These are phyloP conservation scores for Rhodotorula babjevae DNA, from an alignment of 768 basidiomycete species.

Conservation along the genomic window DNA sequence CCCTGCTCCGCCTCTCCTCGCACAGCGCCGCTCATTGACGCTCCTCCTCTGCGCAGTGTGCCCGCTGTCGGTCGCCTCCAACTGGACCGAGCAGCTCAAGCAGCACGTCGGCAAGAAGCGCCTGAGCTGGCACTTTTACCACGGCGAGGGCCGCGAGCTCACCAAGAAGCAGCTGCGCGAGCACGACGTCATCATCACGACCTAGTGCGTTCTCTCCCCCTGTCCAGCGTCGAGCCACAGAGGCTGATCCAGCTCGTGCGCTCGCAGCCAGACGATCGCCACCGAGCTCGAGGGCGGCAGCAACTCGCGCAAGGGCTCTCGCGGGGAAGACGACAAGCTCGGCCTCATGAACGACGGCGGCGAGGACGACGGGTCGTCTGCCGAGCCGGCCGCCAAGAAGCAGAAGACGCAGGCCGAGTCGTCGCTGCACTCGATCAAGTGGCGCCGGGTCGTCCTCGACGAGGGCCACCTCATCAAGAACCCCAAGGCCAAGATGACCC, in stretches of 20 bases:
- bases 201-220: slow-evolving; percentile 45
- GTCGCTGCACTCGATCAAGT: slow-evolving; percentile 63
- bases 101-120: slow-evolving; percentile 38
- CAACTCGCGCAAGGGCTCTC: slow-evolving; percentile 48
- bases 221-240: neutral
- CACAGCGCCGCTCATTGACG: neutral
- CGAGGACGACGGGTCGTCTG: too few relatives aligned
- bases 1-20: neutral
- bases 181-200: slow-evolving; percentile 76
- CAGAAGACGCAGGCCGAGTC: slow-evolving; percentile 46
- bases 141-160: slow-evolving; percentile 59
- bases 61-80: slow-evolving; percentile 77
- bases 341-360: neutral
- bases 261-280: slow-evolving; percentile 34
- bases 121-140: slow-evolving; percentile 57
- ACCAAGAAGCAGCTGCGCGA: slow-evolving; percentile 59
- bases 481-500: slow-evolving; percentile 75
- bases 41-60: slow-evolving; percentile 54
- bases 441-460: slow-evolving; percentile 85
- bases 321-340: neutral
- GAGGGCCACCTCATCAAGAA: slow-evolving; percentile 87
- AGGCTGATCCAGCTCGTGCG: neutral
- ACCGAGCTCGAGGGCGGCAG: slow-evolving; percentile 48
- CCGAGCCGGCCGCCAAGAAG: slow-evolving; percentile 59
- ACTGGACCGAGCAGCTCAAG: slow-evolving; percentile 47